phyloP scores from a whole-genome alignment of 1,284 basidiomycete genomes.

The Moesziomyces antarcticus region DNA sequence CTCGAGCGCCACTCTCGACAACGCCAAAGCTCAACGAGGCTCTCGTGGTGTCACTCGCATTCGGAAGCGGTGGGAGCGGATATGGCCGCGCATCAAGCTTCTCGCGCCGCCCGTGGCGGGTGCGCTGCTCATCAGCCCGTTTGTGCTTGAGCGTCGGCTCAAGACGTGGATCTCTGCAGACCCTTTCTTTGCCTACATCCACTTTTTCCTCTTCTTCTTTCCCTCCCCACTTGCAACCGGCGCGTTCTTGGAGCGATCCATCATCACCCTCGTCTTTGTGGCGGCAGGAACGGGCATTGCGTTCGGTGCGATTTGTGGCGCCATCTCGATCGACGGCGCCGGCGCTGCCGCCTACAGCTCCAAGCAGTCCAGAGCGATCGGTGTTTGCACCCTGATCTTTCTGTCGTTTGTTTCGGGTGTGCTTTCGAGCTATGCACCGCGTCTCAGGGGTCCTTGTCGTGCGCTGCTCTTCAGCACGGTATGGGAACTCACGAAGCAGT shows the following conservation, averaged over 20 bases:
- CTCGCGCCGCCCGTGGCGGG: conserved; percentile 24
- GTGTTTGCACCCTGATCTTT: conserved; percentile 45
- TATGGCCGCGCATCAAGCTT: conserved; percentile 17
- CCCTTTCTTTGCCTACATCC: conserved; percentile 46
- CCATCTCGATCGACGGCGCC: conserved; percentile 51
- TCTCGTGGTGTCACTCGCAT: neutral
- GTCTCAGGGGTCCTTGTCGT: conserved; percentile 49
- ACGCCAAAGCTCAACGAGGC: no score
- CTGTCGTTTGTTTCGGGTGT: conserved; percentile 45
- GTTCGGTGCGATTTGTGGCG: conserved; percentile 39
- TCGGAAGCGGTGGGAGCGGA: neutral
- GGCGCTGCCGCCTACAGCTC: conserved; percentile 30
- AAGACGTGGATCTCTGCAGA: conserved; percentile 29
- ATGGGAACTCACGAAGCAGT: conserved; percentile 54
- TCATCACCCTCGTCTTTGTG: conserved; percentile 45
- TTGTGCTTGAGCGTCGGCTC: conserved; percentile 34
- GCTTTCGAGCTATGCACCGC: conserved; percentile 47
- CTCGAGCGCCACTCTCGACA: no score
- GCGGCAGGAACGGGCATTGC: conserved; percentile 41
- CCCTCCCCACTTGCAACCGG: conserved; percentile 51
- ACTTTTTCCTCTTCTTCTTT: conserved; percentile 57
- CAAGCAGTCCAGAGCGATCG: conserved; percentile 43
- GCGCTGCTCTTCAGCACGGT: conserved; percentile 46
- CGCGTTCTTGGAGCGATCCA: conserved; percentile 47
- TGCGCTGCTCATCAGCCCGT: conserved; percentile 42